phyloP scores from a whole-genome alignment of 2,329 filamentous ascomycete genomes.

The Alternaria conjuncta region DNA sequence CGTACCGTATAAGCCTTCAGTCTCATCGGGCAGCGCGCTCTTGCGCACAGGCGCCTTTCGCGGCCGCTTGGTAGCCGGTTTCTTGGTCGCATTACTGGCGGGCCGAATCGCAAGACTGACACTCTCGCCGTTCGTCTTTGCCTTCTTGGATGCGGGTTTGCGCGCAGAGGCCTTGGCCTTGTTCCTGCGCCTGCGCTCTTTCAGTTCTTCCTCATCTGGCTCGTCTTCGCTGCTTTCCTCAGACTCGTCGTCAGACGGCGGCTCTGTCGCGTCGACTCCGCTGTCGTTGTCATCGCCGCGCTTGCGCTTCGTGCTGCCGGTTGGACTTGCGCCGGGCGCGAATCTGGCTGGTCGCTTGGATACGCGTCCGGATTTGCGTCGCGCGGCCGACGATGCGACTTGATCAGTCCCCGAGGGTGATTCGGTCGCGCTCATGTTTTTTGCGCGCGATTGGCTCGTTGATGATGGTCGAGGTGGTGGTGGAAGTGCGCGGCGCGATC shows the following conservation, averaged over 20 bases:
- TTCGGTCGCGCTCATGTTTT: constrained; percentile 41
- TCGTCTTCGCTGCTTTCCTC: constrained; percentile 46
- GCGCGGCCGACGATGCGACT: constrained; percentile 37
- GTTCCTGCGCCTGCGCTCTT: constrained; percentile 43
- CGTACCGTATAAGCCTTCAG: constrained; percentile 64
- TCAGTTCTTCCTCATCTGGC: constrained; percentile 49
- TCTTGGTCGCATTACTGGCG: constrained; percentile 48
- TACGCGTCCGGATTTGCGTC: constrained; percentile 52
- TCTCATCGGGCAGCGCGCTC: constrained; percentile 57
- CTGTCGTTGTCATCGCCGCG: constrained; percentile 39
- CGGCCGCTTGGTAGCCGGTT: constrained; percentile 46
- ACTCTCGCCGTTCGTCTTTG: constrained; percentile 61
- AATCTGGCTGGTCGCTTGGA: constrained; percentile 45
- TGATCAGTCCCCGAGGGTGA: constrained; percentile 31
- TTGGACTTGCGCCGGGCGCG: constrained; percentile 37
- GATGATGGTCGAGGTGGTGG: constrained; percentile 8
- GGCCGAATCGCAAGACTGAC: constrained; percentile 63
- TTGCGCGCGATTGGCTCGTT: constrained; percentile 22
- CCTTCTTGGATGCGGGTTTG: constrained; percentile 58
- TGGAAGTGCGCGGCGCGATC: constrained; percentile 17
- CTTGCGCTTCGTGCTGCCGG: constrained; percentile 46
- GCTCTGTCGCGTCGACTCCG: constrained; percentile 36
- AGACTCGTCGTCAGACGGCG: constrained; percentile 35
- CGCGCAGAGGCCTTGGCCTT: constrained; percentile 35
- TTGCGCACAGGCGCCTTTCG: constrained; percentile 60